phyloP scores from a whole-genome alignment of 331 rosid species.

The Malus hybrid region DNA sequence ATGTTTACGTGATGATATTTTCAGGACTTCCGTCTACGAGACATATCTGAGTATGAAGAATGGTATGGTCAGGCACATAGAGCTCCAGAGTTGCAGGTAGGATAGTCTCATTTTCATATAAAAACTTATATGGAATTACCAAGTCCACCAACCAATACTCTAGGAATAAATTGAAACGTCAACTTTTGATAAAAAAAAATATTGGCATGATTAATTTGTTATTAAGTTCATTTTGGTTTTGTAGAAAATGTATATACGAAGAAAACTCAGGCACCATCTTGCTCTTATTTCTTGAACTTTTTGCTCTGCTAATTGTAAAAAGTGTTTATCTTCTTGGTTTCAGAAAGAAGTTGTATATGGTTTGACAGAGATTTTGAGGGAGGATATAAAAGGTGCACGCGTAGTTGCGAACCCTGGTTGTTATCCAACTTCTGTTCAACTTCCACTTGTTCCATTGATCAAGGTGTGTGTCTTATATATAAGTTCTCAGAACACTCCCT shows the following conservation, averaged over 20 bases:
- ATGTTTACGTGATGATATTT: conserved; percentile 16
- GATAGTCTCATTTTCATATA: conserved; percentile 11
- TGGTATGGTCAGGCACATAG: conserved; percentile 94
- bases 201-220: neutral
- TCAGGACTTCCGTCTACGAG: conserved; percentile 78
- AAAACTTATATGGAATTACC: neutral
- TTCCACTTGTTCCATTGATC: conserved; percentile 86
- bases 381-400: conserved; percentile 63
- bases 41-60: conserved; percentile 77
- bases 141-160: neutral
- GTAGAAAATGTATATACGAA: neutral
- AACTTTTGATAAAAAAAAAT: neutral
- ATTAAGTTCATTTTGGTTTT: neutral
- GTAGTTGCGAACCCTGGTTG: conserved; percentile 97
- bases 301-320: conserved; percentile 6
- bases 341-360: conserved; percentile 95
- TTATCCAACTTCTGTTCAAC: conserved; percentile 91
- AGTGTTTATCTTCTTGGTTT: conserved; percentile 19
- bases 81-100: conserved; percentile 84
- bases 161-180: neutral
- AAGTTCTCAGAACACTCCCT: neutral
- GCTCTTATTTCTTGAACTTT: neutral
- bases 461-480: conserved; percentile 42
- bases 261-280: neutral
- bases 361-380: conserved; percentile 79